These are phyloP conservation scores for Vigna trinervia DNA, from an alignment of 306 rosid genomes.

Conservation along the genomic window DNA sequence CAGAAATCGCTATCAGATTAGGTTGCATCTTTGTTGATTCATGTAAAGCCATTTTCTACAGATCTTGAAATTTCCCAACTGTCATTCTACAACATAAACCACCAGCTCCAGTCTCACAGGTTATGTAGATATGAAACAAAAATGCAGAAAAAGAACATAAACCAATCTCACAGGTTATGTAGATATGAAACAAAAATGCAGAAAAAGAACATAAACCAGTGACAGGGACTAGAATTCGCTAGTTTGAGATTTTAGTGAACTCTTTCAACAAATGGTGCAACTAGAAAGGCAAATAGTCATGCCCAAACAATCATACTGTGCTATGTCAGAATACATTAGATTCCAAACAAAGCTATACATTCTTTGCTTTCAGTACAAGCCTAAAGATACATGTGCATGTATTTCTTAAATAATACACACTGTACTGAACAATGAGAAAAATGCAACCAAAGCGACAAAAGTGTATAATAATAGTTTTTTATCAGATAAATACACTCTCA, in stretches of 20 bases:
- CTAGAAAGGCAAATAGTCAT: slow-evolving; percentile 16
- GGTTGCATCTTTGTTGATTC: slow-evolving; percentile 16
- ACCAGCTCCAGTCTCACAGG: slow-evolving; percentile 3
- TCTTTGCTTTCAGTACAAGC: background rate
- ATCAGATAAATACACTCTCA: slow-evolving; percentile 23
- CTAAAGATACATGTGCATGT: slow-evolving; percentile 8
- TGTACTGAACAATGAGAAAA: slow-evolving; percentile 9
- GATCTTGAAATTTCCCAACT: slow-evolving; percentile 17
- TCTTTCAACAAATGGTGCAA: slow-evolving; percentile 5
- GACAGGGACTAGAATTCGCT: background rate
- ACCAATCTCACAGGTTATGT: background rate
- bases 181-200: slow-evolving; percentile 9
- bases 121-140: slow-evolving; percentile 2
- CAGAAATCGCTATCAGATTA: slow-evolving; percentile 7
- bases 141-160: no score
- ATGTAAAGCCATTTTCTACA: slow-evolving; percentile 8
- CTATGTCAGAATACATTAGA: slow-evolving; percentile 12
- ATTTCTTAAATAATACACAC: slow-evolving; percentile 9
- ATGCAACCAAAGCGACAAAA: background rate
- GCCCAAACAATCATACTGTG: slow-evolving; percentile 16
- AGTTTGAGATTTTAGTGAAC: background rate
- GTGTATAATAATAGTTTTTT: slow-evolving; percentile 22
- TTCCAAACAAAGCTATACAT: background rate
- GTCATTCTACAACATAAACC: slow-evolving; percentile 2
- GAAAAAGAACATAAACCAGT: background rate